Percentiles rank a stretch among this genome's conserved stretches.
phyloP scores from a whole-genome alignment of 1,139 yeast species.

The Pichia terricola region DNA sequence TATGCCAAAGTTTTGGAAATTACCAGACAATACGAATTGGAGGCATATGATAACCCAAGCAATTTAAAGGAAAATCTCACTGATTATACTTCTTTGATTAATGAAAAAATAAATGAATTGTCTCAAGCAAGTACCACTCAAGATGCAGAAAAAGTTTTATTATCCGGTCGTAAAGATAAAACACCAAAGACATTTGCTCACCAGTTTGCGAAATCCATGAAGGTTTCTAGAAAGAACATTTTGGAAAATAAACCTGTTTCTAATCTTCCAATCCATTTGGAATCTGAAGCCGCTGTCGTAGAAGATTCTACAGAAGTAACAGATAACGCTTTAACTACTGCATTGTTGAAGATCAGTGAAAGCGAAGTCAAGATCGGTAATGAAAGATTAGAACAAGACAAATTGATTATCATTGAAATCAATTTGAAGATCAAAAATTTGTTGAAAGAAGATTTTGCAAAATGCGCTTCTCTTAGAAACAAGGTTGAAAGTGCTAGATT shows the following conservation, averaged over 20 bases:
- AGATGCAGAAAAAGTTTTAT: conserved; percentile 48
- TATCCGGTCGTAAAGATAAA: conserved; percentile 23
- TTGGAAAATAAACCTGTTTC: conserved; percentile 19
- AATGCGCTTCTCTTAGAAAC: conserved; percentile 52
- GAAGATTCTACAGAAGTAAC: conserved; percentile 16
- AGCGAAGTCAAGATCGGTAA: conserved; percentile 51
- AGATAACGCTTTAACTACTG: conserved; percentile 35
- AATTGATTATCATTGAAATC: conserved; percentile 45
- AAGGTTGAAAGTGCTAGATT: conserved; percentile 61
- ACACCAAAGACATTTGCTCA: conserved; percentile 43
- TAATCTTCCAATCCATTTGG: conserved; percentile 12
- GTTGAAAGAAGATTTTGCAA: conserved; percentile 49
- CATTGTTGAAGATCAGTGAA: conserved; percentile 46
- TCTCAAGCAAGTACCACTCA: conserved; percentile 54
- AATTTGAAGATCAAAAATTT: conserved; percentile 43
- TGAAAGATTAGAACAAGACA: conserved; percentile 58
- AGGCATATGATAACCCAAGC: conserved; percentile 69
- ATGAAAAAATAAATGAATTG: conserved; percentile 46
- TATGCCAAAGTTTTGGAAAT: conserved; percentile 51
- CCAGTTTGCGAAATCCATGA: conserved; percentile 39
- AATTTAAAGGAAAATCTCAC: conserved; percentile 49
- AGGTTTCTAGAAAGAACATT: conserved; percentile 28
- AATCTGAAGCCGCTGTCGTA: conserved; percentile 1
- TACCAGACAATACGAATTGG: conserved; percentile 55
- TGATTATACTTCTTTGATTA: conserved; percentile 50